Evolutionary conservation across 2,329 filamentous ascomycete genomes (phyloP).

Genomic region (Hypoxylon sp.): DNA sequence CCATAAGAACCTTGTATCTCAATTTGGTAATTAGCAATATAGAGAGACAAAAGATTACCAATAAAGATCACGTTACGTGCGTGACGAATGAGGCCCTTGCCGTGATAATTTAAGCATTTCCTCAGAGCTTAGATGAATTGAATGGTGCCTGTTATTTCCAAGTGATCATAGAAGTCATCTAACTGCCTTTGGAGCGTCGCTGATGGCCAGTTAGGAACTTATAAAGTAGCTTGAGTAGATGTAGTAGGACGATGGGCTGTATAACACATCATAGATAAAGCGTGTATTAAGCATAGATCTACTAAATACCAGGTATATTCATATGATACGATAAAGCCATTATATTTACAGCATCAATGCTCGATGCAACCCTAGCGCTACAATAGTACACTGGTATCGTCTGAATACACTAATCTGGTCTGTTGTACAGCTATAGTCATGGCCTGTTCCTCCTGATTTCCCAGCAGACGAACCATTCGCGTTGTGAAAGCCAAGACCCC

Average conservation of each 20-base stretch:
- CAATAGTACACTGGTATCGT: neutral
- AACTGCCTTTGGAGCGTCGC: too few species aligned
- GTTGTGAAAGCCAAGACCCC: neutral
- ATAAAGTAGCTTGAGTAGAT: too few species aligned
- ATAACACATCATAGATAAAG: too few species aligned
- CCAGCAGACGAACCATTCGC: neutral
- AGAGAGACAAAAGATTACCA: slow-evolving; percentile 25
- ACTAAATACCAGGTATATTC: too few species aligned
- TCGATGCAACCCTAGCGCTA: neutral
- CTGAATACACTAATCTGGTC: neutral
- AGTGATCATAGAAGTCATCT: neutral
- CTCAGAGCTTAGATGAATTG: neutral
- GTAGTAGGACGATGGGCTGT: too few species aligned
- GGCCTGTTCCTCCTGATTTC: neutral
- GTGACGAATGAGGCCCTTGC: slow-evolving; percentile 2
- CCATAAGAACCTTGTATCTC: slow-evolving; percentile 16
- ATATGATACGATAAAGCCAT: neutral
- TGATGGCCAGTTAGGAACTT: too few species aligned
- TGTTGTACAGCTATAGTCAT: neutral
- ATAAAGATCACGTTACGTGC: neutral
- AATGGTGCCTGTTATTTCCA: neutral
- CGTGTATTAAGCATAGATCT: too few species aligned
- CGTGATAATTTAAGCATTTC: neutral
- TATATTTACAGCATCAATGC: neutral
- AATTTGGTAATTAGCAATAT: slow-evolving; percentile 35